Percentiles rank a stretch among this genome's conserved stretches.
Conservation (phyloP, 306 rosid species). For the Fragaria vesca region DNA sequence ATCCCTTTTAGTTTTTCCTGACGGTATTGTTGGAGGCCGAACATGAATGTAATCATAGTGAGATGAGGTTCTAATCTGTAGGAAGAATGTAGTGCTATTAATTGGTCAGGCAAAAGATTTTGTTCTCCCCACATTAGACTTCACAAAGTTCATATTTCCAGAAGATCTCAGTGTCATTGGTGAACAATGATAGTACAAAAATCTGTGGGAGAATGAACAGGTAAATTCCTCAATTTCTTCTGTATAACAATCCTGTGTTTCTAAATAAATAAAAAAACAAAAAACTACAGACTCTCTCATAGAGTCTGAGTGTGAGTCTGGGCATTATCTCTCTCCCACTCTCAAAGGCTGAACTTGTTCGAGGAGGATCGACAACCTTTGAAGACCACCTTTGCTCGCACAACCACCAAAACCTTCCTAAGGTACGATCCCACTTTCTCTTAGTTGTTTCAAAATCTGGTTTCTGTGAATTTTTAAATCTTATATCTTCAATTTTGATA, state of each 20-base stretch:
- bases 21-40: slow-evolving; percentile 24
- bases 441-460: too few species aligned
- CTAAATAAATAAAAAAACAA: neutral
- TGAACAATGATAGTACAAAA: neutral
- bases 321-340: too few species aligned
- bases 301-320: too few species aligned
- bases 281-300: too few species aligned
- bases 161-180: neutral
- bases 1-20: neutral
- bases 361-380: too few species aligned
- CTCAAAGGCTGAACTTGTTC: too few species aligned
- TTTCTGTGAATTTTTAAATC: too few species aligned
- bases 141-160: neutral
- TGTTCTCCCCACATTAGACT: neutral
- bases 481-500: too few species aligned
- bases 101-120: neutral
- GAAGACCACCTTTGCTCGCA: too few species aligned
- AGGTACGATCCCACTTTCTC: too few species aligned
- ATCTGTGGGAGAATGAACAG: neutral
- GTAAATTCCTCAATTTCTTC: neutral
- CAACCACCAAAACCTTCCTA: too few species aligned
- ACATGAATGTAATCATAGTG: slow-evolving; percentile 14
- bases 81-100: neutral
- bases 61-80: slow-evolving; percentile 6
- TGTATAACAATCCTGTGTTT: neutral